A percentile compares a stretch with the other conserved stretches of the same genome.
These are phyloP conservation scores for Pseudopyricularia cyperi DNA, from an alignment of 2,329 filamentous ascomycete species.

Conservation along the genomic window DNA sequence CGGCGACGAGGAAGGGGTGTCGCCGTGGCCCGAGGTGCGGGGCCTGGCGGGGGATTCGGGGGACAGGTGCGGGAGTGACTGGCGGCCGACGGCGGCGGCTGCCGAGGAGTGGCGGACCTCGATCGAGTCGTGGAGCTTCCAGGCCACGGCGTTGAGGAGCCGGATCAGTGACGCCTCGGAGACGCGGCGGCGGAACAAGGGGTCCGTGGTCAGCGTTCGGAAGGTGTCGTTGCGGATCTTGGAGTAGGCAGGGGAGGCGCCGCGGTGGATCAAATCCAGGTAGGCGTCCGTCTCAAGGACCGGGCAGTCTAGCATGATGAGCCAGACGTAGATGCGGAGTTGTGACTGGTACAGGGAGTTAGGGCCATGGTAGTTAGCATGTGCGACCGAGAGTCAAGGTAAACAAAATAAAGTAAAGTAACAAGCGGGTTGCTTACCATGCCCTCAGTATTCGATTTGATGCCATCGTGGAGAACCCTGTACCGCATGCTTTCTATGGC, in stretches of 20 bases:
- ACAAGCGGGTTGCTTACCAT: conserved; percentile 43
- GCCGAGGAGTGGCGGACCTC: conserved; percentile 15
- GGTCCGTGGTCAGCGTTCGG: conserved; percentile 88
- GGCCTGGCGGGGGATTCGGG: conserved; percentile 9
- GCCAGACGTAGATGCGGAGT: conserved; percentile 88
- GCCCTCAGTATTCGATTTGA: conserved; percentile 67
- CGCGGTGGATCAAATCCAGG: conserved; percentile 79
- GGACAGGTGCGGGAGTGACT: conserved; percentile 11
- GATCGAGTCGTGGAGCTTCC: conserved; percentile 76
- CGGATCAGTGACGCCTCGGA: conserved; percentile 92
- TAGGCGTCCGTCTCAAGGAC: conserved; percentile 80
- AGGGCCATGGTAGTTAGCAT: conserved; percentile 2
- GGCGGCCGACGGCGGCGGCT: conserved; percentile 4
- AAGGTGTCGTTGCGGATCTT: conserved; percentile 99
- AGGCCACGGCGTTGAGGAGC: conserved; percentile 86
- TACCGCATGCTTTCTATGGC: conserved; percentile 59
- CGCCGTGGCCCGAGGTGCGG: conserved; percentile 42
- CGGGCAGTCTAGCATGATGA: conserved; percentile 80
- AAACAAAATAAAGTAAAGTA: not conserved
- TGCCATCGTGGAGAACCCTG: conserved; percentile 60
- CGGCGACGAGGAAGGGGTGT: conserved; percentile 23
- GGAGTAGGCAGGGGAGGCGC: conserved; percentile 84
- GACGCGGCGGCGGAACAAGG: conserved; percentile 89
- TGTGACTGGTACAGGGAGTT: conserved; percentile 52
- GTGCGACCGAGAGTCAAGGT: not conserved